A percentile compares a stretch with the other conserved stretches of the same genome.
phyloP scores from a whole-genome alignment of 2,329 filamentous ascomycete species.

The Cladosporium halotolerans region DNA sequence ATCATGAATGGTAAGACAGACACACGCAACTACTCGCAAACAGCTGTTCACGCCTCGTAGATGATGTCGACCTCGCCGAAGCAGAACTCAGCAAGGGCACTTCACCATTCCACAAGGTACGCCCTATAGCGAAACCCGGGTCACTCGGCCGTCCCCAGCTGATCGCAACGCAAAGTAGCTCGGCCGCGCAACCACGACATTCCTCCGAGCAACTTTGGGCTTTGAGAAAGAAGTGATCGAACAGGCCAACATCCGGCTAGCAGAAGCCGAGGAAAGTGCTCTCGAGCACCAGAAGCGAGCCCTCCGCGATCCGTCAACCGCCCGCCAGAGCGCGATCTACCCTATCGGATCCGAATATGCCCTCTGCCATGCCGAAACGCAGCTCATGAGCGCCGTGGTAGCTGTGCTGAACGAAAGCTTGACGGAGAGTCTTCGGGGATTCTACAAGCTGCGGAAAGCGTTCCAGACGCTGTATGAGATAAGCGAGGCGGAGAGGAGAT shows the following conservation, averaged over 20 bases:
- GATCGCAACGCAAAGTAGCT: slow-evolving; percentile 44
- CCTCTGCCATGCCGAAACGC: slow-evolving; percentile 74
- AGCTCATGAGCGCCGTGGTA: slow-evolving; percentile 83
- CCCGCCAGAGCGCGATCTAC: slow-evolving; percentile 61
- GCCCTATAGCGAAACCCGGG: background rate
- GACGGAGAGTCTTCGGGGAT: slow-evolving; percentile 83
- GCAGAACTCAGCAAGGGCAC: slow-evolving; percentile 61
- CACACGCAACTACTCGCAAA: background rate
- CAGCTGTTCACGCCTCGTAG: slow-evolving; percentile 21
- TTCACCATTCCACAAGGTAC: slow-evolving; percentile 78
- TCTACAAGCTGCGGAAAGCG: slow-evolving; percentile 87
- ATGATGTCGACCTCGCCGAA: slow-evolving; percentile 77
- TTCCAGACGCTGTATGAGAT: slow-evolving; percentile 77
- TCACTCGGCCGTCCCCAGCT: background rate
- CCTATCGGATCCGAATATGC: slow-evolving; percentile 80
- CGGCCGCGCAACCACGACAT: slow-evolving; percentile 72
- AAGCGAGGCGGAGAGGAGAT: slow-evolving; percentile 64
- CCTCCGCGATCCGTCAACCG: slow-evolving; percentile 52
- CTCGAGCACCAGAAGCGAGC: slow-evolving; percentile 71
- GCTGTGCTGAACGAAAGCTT: slow-evolving; percentile 87
- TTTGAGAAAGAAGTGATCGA: slow-evolving; percentile 90
- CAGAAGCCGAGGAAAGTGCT: slow-evolving; percentile 68
- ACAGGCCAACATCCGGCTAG: slow-evolving; percentile 67
- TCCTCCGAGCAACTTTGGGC: slow-evolving; percentile 78
- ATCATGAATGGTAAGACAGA: slow-evolving; percentile 32